Percentiles rank a stretch among this genome's conserved stretches.
Conservation (phyloP, 768 basidiomycete genomes). For the Kwoniella sp. region DNA sequence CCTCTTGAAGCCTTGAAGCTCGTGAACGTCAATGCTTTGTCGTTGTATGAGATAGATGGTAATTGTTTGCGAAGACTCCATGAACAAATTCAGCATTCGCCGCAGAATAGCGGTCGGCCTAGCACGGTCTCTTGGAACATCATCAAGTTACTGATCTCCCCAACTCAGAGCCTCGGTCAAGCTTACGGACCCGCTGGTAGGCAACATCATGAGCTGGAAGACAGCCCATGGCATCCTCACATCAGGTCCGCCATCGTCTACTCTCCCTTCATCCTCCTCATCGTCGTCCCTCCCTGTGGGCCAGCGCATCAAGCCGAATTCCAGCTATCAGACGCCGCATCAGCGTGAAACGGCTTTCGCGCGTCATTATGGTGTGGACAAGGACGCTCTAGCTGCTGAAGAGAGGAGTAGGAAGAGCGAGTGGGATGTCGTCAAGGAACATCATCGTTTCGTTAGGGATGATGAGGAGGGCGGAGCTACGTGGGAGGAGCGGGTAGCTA, state of each 20-base stretch:
- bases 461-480: constrained; percentile 59
- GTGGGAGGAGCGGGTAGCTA: constrained; percentile 85
- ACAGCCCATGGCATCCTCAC: constrained; percentile 22
- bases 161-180: too few relatives aligned
- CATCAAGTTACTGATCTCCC: too few relatives aligned
- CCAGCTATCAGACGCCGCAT: constrained; percentile 50
- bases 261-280: constrained; percentile 4
- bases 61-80: too few relatives aligned
- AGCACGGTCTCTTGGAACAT: too few relatives aligned
- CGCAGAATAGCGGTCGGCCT: too few relatives aligned
- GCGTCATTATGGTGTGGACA: constrained; percentile 22
- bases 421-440: constrained; percentile 59
- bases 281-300: constrained; percentile 7
- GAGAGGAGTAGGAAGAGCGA: constrained; percentile 48
- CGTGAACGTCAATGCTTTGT: too few relatives aligned
- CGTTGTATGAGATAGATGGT: too few relatives aligned
- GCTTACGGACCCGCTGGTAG: background rate
- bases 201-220: constrained; percentile 41
- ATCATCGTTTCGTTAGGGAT: constrained; percentile 69
- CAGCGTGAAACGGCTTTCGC: constrained; percentile 50
- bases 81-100: too few relatives aligned
- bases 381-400: constrained; percentile 18
- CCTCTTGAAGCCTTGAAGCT: too few relatives aligned
- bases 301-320: constrained; percentile 44
- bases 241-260: constrained; percentile 35